Evolutionary conservation across 2,329 filamentous ascomycete species (phyloP).

Genomic region (Aureobasidium mangrovei): DNA sequence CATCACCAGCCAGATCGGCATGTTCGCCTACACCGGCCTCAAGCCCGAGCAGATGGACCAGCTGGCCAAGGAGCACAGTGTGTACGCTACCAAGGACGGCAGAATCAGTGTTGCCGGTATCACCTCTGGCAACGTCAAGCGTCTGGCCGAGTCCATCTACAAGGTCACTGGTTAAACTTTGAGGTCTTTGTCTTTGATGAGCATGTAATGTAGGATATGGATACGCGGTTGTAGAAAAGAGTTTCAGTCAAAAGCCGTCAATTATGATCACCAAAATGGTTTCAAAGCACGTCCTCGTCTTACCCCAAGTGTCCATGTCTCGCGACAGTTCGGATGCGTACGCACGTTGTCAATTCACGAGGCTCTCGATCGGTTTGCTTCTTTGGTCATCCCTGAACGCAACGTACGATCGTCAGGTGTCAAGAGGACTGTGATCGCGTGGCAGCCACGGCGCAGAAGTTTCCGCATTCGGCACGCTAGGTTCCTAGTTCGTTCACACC

Average conservation of each 20-base stretch:
- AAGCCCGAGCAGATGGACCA: slow-evolving; percentile 83
- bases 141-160: slow-evolving; percentile 75
- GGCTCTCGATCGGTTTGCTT: background rate
- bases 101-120: slow-evolving; percentile 81
- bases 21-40: slow-evolving; percentile 98
- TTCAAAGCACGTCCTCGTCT: background rate
- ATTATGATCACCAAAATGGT: background rate
- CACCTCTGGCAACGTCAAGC: slow-evolving; percentile 67
- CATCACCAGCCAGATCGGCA: slow-evolving; percentile 97
- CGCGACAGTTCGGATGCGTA: background rate
- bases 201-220: slow-evolving; percentile 14
- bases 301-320: background rate
- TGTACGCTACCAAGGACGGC: slow-evolving; percentile 92
- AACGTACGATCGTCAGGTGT: slow-evolving; percentile 2
- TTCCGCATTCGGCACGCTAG: background rate
- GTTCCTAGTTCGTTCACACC: background rate
- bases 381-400: background rate
- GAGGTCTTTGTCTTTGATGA: background rate
- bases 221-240: slow-evolving; percentile 6
- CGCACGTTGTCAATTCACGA: background rate
- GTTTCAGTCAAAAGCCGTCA: background rate
- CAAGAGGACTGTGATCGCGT: background rate
- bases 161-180: slow-evolving; percentile 58
- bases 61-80: slow-evolving; percentile 89
- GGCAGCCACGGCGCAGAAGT: slow-evolving; percentile 1